Conservation (phyloP, 768 basidiomycete species). For the Dioszegia crocea region DNA sequence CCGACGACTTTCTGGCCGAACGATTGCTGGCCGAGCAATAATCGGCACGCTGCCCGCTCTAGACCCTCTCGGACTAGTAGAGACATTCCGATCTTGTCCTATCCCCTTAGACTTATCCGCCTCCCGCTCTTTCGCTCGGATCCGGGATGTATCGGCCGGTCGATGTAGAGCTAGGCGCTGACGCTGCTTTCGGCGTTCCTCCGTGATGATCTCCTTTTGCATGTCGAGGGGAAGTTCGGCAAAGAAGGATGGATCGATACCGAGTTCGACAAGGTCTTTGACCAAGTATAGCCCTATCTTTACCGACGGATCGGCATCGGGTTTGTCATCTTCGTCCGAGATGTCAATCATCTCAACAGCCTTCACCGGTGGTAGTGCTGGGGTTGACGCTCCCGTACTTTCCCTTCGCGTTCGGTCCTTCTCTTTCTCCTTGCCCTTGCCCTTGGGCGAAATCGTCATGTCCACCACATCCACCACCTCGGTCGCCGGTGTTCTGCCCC, state of each 20-base stretch:
- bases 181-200: constrained; percentile 20
- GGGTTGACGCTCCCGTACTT: background rate
- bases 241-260: constrained; percentile 72
- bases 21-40: constrained; percentile 12
- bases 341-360: background rate
- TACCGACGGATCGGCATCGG: constrained; percentile 28
- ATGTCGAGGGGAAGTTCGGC: constrained; percentile 60
- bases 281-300: constrained; percentile 54
- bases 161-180: constrained; percentile 29
- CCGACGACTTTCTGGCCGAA: constrained; percentile 6
- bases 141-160: constrained; percentile 20
- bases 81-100: constrained; percentile 18
- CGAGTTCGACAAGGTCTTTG: constrained; percentile 61
- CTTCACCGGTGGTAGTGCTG: background rate
- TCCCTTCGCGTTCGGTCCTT: background rate
- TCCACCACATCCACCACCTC: constrained; percentile 20
- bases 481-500: no score
- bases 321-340: constrained; percentile 1
- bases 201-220: constrained; percentile 70
- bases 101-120: constrained; percentile 7
- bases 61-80: constrained; percentile 24
- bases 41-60: constrained; percentile 53
- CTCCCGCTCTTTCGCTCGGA: constrained; percentile 17
- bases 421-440: constrained; percentile 8
- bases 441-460: constrained; percentile 11